Evolutionary conservation across 148 eudicot species (phyloP).

Genomic region (Selenicereus undatus): DNA sequence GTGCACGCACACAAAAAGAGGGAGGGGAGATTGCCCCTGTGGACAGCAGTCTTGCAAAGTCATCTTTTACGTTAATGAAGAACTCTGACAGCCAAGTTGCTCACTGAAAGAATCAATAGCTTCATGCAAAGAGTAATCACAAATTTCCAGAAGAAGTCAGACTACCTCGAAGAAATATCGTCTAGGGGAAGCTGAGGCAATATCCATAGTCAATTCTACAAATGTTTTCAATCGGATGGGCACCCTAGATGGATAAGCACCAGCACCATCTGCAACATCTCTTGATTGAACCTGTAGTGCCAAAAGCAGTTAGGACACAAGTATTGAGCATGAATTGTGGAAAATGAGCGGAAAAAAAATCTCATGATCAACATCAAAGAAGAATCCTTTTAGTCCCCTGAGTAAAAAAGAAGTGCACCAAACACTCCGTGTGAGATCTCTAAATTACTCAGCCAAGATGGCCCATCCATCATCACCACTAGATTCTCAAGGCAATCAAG

Average conservation of each 20-base stretch:
- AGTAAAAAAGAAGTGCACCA: too few species aligned
- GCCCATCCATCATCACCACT: too few species aligned
- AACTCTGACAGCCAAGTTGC: neutral
- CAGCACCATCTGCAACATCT: conserved; percentile 29
- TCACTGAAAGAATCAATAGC: neutral
- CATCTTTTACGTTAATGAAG: too few species aligned
- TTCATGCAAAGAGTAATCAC: neutral
- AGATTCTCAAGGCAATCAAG: too few species aligned
- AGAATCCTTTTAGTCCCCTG: too few species aligned
- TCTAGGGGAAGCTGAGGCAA: conserved; percentile 92
- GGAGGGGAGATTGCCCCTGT: too few species aligned
- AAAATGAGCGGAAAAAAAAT: neutral
- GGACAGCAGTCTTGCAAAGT: too few species aligned
- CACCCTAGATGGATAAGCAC: conserved; percentile 18
- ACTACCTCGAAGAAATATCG: conserved; percentile 90
- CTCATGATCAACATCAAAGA: neutral
- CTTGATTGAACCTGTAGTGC: conserved; percentile 60
- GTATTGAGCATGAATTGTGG: neutral
- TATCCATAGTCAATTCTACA: conserved; percentile 83
- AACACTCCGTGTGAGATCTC: too few species aligned
- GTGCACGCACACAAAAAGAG: too few species aligned
- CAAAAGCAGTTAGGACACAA: neutral
- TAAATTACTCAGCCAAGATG: too few species aligned
- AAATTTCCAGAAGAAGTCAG: neutral
- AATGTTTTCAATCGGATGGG: conserved; percentile 63